phyloP scores from a whole-genome alignment of 2,329 filamentous ascomycete species.

The Biscogniauxia mediterranea region DNA sequence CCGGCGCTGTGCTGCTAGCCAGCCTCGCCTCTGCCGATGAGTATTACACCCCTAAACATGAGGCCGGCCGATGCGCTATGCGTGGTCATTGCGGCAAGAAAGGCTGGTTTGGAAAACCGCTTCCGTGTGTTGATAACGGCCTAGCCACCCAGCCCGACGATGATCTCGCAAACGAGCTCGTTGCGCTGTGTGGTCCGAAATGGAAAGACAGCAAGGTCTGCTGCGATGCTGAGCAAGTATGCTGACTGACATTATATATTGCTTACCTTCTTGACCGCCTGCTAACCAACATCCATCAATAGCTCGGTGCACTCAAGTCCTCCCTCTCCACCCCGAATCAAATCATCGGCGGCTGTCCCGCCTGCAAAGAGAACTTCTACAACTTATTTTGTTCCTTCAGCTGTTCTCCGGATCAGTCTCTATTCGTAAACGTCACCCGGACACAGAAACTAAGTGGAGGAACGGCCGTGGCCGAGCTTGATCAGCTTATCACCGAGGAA shows the following conservation, averaged over 20 bases:
- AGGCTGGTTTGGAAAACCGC: constrained; percentile 81
- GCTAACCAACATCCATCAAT: constrained; percentile 18
- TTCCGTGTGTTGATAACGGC: constrained; percentile 92
- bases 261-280: background rate
- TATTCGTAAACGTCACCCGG: constrained; percentile 89
- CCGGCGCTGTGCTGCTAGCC: constrained; percentile 34
- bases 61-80: constrained; percentile 85
- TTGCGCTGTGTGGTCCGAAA: constrained; percentile 81
- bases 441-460: constrained; percentile 61
- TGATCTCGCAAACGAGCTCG: constrained; percentile 71
- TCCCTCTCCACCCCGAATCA: constrained; percentile 85
- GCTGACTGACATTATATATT: constrained; percentile 12
- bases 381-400: constrained; percentile 98
- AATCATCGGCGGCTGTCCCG: constrained; percentile 90
- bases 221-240: constrained; percentile 76
- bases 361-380: constrained; percentile 98
- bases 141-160: constrained; percentile 72
- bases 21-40: constrained; percentile 30
- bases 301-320: constrained; percentile 76
- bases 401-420: constrained; percentile 92
- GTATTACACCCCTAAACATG: constrained; percentile 63
- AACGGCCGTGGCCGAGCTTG: constrained; percentile 74
- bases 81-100: constrained; percentile 89
- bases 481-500: constrained; percentile 80
- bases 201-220: constrained; percentile 85